Conservation (phyloP, 2,329 filamentous ascomycete species). For the Sarocladium kiliense region DNA sequence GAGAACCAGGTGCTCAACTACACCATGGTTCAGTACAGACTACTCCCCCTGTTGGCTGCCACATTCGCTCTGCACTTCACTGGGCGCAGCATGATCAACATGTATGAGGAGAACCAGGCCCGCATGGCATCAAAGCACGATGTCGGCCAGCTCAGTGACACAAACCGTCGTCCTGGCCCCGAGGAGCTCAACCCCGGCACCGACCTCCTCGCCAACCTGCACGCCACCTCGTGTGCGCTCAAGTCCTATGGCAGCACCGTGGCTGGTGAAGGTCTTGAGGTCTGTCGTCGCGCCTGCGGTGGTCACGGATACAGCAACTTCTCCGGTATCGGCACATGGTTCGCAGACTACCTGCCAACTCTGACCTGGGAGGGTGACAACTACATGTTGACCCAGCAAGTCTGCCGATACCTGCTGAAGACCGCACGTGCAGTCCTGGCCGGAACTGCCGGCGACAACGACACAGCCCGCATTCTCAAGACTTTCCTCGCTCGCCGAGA, state of each 20-base stretch:
- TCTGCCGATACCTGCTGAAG: constrained; percentile 68
- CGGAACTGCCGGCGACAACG: constrained; percentile 53
- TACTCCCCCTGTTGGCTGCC: constrained; percentile 66
- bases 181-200: constrained; percentile 60
- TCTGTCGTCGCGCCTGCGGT: constrained; percentile 70
- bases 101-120: constrained; percentile 69
- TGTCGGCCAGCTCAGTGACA: constrained; percentile 33
- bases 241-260: constrained; percentile 69
- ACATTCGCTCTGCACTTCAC: constrained; percentile 79
- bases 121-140: constrained; percentile 45
- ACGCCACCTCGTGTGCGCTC: constrained; percentile 71
- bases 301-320: constrained; percentile 74
- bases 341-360: constrained; percentile 65
- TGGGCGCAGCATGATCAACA: constrained; percentile 67
- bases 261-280: constrained; percentile 69
- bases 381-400: constrained; percentile 75
- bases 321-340: constrained; percentile 43
- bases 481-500: constrained; percentile 61
- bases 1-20: constrained; percentile 78
- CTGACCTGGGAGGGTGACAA: constrained; percentile 68
- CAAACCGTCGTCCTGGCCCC: constrained; percentile 55
- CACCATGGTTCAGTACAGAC: constrained; percentile 72
- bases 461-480: constrained; percentile 62
- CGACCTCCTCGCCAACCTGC: constrained; percentile 66
- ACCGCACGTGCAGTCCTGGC: constrained; percentile 65